phyloP scores from a whole-genome alignment of 2,329 filamentous ascomycete species.

The Colletotrichum sp. region DNA sequence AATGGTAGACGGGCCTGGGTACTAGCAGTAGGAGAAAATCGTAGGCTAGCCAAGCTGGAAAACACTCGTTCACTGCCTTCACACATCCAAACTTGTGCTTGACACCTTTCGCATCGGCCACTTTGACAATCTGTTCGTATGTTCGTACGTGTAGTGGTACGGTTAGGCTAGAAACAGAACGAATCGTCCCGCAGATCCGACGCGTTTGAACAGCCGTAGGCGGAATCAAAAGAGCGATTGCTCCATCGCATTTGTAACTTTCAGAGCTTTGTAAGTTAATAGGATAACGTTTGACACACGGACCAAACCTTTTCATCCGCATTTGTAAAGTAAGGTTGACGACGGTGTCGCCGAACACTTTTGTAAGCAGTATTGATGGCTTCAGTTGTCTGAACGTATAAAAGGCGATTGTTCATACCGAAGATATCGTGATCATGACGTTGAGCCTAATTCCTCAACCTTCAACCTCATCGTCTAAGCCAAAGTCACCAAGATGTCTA shows the following conservation, averaged over 20 bases:
- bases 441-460: accelerated
- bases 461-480: not conserved
- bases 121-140: not conserved
- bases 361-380: not conserved
- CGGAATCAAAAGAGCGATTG: not conserved
- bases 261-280: not conserved
- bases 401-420: not conserved
- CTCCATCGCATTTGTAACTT: not conserved
- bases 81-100: not conserved
- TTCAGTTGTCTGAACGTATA: not conserved
- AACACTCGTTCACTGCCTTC: not conserved
- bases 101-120: not conserved
- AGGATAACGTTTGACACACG: not conserved
- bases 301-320: not conserved
- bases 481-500: not conserved
- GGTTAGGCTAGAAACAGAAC: not conserved
- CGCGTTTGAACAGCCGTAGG: not conserved
- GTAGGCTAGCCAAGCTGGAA: not conserved
- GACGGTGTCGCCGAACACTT: not conserved
- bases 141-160: not conserved
- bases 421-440: not conserved
- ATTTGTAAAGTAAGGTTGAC: not conserved
- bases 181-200: not conserved
- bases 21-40: not conserved
- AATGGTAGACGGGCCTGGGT: not conserved